These are phyloP conservation scores for Aspergillus vadensis DNA, from an alignment of 2,329 filamentous ascomycete species.

Conservation along the genomic window DNA sequence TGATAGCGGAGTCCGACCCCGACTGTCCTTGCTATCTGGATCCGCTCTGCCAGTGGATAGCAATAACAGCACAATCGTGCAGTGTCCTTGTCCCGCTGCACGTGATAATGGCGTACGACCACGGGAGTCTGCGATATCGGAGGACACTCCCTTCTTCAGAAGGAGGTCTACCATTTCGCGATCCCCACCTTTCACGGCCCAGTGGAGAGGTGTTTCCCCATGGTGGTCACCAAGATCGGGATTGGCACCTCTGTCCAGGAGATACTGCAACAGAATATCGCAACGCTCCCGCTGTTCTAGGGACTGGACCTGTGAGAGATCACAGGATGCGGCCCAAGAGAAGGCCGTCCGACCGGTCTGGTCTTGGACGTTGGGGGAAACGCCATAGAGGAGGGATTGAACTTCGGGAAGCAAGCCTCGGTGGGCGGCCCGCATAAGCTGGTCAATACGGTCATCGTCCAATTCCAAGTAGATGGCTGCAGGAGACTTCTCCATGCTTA, in stretches of 20 bases:
- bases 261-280: slow-evolving; percentile 10
- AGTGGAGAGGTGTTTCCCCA: slow-evolving; percentile 18
- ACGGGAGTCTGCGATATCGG: slow-evolving; percentile 9
- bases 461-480: background rate
- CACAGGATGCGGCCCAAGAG: slow-evolving; percentile 15
- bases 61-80: slow-evolving; percentile 6
- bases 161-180: slow-evolving; percentile 12
- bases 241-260: slow-evolving; percentile 15
- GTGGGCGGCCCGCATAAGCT: slow-evolving; percentile 12
- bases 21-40: slow-evolving; percentile 12
- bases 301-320: background rate
- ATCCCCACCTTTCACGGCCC: slow-evolving; percentile 16
- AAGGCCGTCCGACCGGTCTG: slow-evolving; percentile 15
- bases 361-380: slow-evolving; percentile 11
- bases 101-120: slow-evolving; percentile 18
- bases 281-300: background rate
- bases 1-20: slow-evolving; percentile 13
- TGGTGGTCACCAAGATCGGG: slow-evolving; percentile 14
- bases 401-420: slow-evolving; percentile 2
- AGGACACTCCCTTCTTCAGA: slow-evolving; percentile 7
- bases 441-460: slow-evolving; percentile 1
- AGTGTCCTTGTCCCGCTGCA: slow-evolving; percentile 11
- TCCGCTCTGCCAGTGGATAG: slow-evolving; percentile 8
- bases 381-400: slow-evolving; percentile 12
- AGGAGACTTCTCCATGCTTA: background rate